These are phyloP conservation scores for Aspergillus versicolor DNA, from an alignment of 2,329 filamentous ascomycete species.

Conservation along the genomic window DNA sequence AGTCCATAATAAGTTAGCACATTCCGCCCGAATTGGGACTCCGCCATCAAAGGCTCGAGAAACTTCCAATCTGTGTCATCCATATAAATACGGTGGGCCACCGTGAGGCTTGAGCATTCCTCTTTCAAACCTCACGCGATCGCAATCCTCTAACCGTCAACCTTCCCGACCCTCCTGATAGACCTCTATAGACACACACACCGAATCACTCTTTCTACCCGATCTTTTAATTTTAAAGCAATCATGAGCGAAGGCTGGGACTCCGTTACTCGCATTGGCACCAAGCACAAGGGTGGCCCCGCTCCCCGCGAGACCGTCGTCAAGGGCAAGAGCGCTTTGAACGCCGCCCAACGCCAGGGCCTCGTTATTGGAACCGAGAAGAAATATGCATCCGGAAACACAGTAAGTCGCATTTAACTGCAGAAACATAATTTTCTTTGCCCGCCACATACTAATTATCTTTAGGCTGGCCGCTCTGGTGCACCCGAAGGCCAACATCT, in stretches of 20 bases:
- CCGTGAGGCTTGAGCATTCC: constrained; percentile 21
- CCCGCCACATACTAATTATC: constrained; percentile 14
- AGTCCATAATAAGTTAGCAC: constrained; percentile 25
- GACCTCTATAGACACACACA: background rate
- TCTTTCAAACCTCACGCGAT: constrained; percentile 30
- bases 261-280: constrained; percentile 86
- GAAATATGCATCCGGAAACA: constrained; percentile 77
- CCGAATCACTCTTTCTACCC: background rate
- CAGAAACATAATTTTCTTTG: background rate
- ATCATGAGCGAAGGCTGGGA: constrained; percentile 77
- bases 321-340: constrained; percentile 78
- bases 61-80: constrained; percentile 41
- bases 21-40: constrained; percentile 22
- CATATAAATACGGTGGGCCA: constrained; percentile 33
- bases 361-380: constrained; percentile 82
- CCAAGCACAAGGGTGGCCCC: constrained; percentile 69
- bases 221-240: constrained; percentile 9
- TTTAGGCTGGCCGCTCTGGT: constrained; percentile 45
- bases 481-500: constrained; percentile 83
- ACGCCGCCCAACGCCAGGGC: constrained; percentile 83
- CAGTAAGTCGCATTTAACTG: constrained; percentile 57
- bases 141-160: constrained; percentile 21
- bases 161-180: background rate
- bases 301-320: constrained; percentile 80
- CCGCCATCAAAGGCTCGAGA: constrained; percentile 34